Evolutionary conservation across 768 basidiomycete species (phyloP).

Genomic region (Jaapia argillacea): DNA sequence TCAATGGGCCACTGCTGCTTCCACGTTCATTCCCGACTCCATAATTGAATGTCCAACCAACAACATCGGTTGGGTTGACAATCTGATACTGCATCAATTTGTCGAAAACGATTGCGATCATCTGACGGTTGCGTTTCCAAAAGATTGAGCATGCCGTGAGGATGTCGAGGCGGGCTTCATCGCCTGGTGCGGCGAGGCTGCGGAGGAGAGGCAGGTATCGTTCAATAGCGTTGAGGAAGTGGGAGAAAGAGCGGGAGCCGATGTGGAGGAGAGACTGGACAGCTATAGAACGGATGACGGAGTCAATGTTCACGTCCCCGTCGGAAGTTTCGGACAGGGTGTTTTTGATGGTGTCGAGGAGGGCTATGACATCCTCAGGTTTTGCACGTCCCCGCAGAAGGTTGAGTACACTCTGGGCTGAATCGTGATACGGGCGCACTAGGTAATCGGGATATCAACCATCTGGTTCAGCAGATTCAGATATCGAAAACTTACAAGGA

Average conservation of each 20-base stretch:
- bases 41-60: slow-evolving; percentile 71
- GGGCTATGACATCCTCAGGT: slow-evolving; percentile 68
- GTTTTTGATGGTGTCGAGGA: slow-evolving; percentile 61
- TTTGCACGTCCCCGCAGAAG: slow-evolving; percentile 77
- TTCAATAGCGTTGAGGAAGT: slow-evolving; percentile 95
- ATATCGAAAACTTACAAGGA: slow-evolving; percentile 36
- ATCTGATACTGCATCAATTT: slow-evolving; percentile 99
- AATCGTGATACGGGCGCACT: slow-evolving; percentile 76
- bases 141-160: slow-evolving; percentile 63
- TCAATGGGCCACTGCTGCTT: slow-evolving; percentile 14
- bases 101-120: slow-evolving; percentile 89
- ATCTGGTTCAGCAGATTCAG: background rate
- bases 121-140: slow-evolving; percentile 80
- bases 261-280: slow-evolving; percentile 86
- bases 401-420: slow-evolving; percentile 66
- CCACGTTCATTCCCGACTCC: slow-evolving; percentile 32
- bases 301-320: slow-evolving; percentile 53
- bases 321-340: slow-evolving; percentile 53
- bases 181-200: slow-evolving; percentile 35
- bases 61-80: slow-evolving; percentile 87
- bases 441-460: background rate
- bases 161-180: slow-evolving; percentile 47
- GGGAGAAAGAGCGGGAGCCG: slow-evolving; percentile 93
- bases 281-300: slow-evolving; percentile 64
- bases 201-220: slow-evolving; percentile 79